Conservation (phyloP, 495 filamentous ascomycete genomes). For the Gamarada debralockiae region DNA sequence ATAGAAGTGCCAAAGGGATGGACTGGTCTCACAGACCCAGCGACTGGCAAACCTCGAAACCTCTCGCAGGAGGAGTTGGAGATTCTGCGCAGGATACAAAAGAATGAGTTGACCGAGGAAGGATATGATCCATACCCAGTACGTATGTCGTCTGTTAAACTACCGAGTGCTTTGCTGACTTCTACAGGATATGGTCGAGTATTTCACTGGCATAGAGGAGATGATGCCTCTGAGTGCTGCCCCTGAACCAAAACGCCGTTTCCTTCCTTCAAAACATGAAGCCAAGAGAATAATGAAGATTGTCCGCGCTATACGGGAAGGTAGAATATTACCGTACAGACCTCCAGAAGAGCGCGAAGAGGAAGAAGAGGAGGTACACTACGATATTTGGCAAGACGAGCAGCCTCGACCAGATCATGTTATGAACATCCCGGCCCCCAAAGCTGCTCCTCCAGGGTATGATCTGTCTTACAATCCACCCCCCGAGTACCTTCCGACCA, state of each 20-base stretch:
- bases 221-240: slow-evolving; percentile 92
- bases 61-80: slow-evolving; percentile 86
- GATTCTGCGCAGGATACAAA: slow-evolving; percentile 81
- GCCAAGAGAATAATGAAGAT: slow-evolving; percentile 97
- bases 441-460: slow-evolving; percentile 88
- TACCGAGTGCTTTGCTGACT: slow-evolving; percentile 13
- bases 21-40: slow-evolving; percentile 91
- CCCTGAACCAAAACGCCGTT: slow-evolving; percentile 93
- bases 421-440: slow-evolving; percentile 97
- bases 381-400: slow-evolving; percentile 95
- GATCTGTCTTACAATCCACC: slow-evolving; percentile 97
- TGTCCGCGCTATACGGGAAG: slow-evolving; percentile 91
- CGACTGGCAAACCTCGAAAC: slow-evolving; percentile 87
- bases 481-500: slow-evolving; percentile 84
- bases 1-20: slow-evolving; percentile 98
- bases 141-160: slow-evolving; percentile 18
- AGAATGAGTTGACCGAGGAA: slow-evolving; percentile 83
- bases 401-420: slow-evolving; percentile 73
- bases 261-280: slow-evolving; percentile 97
- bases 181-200: slow-evolving; percentile 74
- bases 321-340: slow-evolving; percentile 88
- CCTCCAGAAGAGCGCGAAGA: slow-evolving; percentile 62
- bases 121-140: slow-evolving; percentile 87
- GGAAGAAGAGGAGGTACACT: slow-evolving; percentile 60
- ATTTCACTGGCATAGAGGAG: slow-evolving; percentile 85